phyloP scores from a whole-genome alignment of 129 eudicot species.

The Flaveria ramosissima region DNA sequence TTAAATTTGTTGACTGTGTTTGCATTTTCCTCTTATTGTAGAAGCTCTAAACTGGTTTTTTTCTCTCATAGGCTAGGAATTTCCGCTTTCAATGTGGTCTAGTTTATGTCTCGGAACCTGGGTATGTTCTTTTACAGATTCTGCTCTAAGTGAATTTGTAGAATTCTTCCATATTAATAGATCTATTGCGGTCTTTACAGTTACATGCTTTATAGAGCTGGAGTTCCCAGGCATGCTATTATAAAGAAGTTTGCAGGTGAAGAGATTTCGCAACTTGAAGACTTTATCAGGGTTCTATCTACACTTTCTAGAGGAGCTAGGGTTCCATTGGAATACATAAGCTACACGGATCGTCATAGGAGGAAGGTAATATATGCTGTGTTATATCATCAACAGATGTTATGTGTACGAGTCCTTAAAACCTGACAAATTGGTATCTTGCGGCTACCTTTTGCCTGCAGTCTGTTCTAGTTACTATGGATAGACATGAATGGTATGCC shows the following conservation, averaged over 20 bases:
- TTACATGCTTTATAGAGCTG: constrained; percentile 88
- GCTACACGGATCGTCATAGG: constrained; percentile 81
- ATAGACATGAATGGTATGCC: constrained; percentile 94
- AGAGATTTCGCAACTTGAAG: constrained; percentile 68
- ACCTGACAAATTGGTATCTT: constrained; percentile 4
- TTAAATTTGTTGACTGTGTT: constrained; percentile 5
- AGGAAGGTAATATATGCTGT: constrained; percentile 57
- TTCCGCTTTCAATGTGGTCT: constrained; percentile 96
- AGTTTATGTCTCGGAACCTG: constrained; percentile 91
- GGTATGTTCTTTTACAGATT: constrained; percentile 45
- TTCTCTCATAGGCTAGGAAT: constrained; percentile 79
- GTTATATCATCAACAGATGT: neutral
- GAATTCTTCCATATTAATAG: neutral
- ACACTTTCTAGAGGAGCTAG: constrained; percentile 78
- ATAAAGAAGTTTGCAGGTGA: constrained; percentile 89
- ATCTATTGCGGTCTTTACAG: constrained; percentile 34
- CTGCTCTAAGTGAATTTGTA: constrained; percentile 2
- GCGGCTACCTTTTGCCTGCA: constrained; percentile 38
- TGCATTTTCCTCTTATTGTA: neutral
- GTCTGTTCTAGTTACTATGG: constrained; percentile 92
- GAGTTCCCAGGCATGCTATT: constrained; percentile 89
- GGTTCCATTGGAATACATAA: constrained; percentile 85
- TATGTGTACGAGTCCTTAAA: constrained; percentile 10
- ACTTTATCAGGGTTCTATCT: constrained; percentile 65
- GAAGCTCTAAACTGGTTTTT: constrained; percentile 12